Percentiles rank a stretch among this genome's conserved stretches.
phyloP scores from a whole-genome alignment of 257 asterid genomes.

The Misopates orontium region DNA sequence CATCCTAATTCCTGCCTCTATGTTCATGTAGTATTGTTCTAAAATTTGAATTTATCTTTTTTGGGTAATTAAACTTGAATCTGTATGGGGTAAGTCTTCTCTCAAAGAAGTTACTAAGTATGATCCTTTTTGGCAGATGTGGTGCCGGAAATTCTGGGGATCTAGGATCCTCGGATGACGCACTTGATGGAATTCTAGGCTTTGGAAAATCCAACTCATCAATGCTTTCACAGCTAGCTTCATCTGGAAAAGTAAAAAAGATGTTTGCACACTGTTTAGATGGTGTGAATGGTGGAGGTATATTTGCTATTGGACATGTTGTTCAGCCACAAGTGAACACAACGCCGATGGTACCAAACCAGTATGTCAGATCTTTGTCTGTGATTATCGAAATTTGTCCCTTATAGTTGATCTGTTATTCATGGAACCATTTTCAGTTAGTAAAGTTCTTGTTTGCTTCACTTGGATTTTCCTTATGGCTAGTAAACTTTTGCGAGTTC shows the following conservation, averaged over 20 bases:
- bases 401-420: conserved; percentile 9
- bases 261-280: conserved; percentile 99
- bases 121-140: conserved; percentile 59
- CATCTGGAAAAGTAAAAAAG: conserved; percentile 83
- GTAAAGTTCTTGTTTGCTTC: conserved; percentile 24
- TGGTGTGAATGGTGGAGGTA: conserved; percentile 98
- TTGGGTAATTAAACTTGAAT: conserved; percentile 10
- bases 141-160: conserved; percentile 89
- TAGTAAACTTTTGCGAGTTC: conserved; percentile 18
- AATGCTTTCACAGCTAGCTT: conserved; percentile 93
- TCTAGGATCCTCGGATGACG: conserved; percentile 78
- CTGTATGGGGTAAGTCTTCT: neutral
- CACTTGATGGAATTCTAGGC: conserved; percentile 96
- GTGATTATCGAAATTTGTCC: conserved; percentile 21
- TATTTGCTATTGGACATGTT: conserved; percentile 98
- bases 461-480: conserved; percentile 16
- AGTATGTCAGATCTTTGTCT: conserved; percentile 58
- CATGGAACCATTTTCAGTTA: conserved; percentile 17
- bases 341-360: conserved; percentile 77
- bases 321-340: conserved; percentile 95
- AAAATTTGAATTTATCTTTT: conserved; percentile 11
- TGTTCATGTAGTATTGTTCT: conserved; percentile 5
- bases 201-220: conserved; percentile 96
- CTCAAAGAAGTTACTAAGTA: conserved; percentile 13
- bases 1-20: conserved; percentile 19